phyloP scores from a whole-genome alignment of 441 rosid species.

The Gossypium laxum region DNA sequence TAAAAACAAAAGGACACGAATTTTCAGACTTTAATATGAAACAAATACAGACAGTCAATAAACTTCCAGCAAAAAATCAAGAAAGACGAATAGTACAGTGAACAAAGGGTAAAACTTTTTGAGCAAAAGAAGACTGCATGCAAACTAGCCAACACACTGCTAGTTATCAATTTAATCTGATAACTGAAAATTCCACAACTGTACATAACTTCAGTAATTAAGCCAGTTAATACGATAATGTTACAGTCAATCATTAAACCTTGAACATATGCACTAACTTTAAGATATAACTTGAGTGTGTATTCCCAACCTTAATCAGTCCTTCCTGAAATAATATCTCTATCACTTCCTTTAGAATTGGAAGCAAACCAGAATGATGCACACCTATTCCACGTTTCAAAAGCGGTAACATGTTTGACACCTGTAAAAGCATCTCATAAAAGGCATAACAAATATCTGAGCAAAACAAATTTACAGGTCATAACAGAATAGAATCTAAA shows the following conservation, averaged over 20 bases:
- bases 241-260: constrained; percentile 4
- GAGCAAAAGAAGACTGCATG: not conserved
- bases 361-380: constrained; percentile 98
- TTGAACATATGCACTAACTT: not conserved
- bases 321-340: constrained; percentile 98
- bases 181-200: not conserved
- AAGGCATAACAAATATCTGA: constrained; percentile 14
- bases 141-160: not conserved
- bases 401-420: constrained; percentile 84
- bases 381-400: constrained; percentile 96
- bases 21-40: not conserved
- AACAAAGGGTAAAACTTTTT: not conserved
- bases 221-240: not conserved
- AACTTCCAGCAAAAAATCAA: not conserved
- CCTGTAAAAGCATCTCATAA: constrained; percentile 33
- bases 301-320: constrained; percentile 57
- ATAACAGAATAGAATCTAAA: not conserved
- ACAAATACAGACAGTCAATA: not conserved
- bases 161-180: not conserved
- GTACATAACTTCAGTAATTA: not conserved
- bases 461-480: not conserved
- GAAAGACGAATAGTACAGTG: not conserved
- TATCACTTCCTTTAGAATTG: constrained; percentile 90
- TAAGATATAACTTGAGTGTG: constrained; percentile 9
- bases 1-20: not conserved